Percentiles rank a stretch among this genome's conserved stretches.
These are phyloP conservation scores for Nakaseomyces kungkrabaensis DNA, from an alignment of 1,139 yeast genomes.

Conservation along the genomic window DNA sequence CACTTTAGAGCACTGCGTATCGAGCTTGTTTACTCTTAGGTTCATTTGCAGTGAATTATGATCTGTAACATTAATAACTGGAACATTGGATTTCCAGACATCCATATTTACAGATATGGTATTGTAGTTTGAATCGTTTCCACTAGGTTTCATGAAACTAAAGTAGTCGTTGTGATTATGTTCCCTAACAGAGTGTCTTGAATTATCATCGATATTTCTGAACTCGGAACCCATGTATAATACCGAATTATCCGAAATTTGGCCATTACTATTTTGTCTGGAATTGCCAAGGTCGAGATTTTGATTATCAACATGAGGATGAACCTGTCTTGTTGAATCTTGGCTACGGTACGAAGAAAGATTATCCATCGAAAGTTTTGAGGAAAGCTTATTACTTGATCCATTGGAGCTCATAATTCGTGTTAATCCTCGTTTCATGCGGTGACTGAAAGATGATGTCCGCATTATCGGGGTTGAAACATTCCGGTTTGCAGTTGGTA, in stretches of 20 bases:
- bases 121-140: not conserved
- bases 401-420: conserved; percentile 20
- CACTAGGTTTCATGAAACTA: not conserved
- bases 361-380: not conserved
- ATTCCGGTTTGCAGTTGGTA: not conserved
- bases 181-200: not conserved
- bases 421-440: conserved; percentile 22
- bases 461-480: conserved; percentile 2
- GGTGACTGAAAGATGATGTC: conserved; percentile 7
- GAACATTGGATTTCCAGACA: not conserved
- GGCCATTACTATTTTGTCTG: not conserved
- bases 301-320: not conserved
- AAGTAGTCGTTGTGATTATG: not conserved
- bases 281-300: not conserved
- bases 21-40: not conserved
- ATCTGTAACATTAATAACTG: conserved; percentile 2
- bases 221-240: not conserved
- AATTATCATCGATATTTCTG: not conserved
- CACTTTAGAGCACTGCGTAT: conserved; percentile 1
- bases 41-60: not conserved
- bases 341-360: not conserved
- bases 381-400: not conserved
- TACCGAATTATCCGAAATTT: not conserved
- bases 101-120: not conserved
- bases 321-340: not conserved